Base-by-base conservation (phyloP, 352 stramenopile species). In the Albugo candida region DNA sequence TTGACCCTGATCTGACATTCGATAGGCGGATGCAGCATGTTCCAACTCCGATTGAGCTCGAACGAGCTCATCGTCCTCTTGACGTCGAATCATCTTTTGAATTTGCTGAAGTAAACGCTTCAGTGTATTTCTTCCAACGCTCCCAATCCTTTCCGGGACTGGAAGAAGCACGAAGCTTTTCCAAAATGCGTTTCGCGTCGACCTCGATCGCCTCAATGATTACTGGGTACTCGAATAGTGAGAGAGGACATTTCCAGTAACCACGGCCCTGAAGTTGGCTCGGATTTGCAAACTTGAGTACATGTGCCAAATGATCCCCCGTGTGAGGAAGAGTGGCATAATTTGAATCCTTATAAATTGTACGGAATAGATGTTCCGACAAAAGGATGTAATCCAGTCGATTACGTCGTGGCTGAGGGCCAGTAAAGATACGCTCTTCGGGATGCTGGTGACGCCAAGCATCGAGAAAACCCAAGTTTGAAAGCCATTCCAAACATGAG, bases 341-440 rank as follows among this genome's bases (percentile, higher is more conserved):
- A 19, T 8, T 43, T 3, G 38, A 43, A 19, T 19, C 17, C 17
- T 24, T 24, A 8, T 43, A 19, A 24, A 43, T 24, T 19, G 17
- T 19, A 24, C 8, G 17, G 38, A 19, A 43, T 19, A 43, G 8
- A 19, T 19, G 20, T 8, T 8, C 3, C 20, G 38, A 36, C 1
- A 59, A 13, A 5, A 59, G 46, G 20, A 62, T 34, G 54, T 58
- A 65, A 34, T 61, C 53, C 0, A 65, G 43, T 13, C 58, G 46
- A 20, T 58, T 55, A n/a, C 45, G 49, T 17, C 41, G 27, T 16
- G 51, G 41, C 13, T 36, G 14, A 12, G 54, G 48, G 13, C 46
- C 43, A 3, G 47, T 41, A 31, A 49, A 53, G 17, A 49, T 46
- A 1, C 21, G n/a, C 1, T 17, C 4, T 5, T 51, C 10, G 11